Conservation (phyloP, 352 stramenopile genomes). For the Pythium insidiosum region DNA sequence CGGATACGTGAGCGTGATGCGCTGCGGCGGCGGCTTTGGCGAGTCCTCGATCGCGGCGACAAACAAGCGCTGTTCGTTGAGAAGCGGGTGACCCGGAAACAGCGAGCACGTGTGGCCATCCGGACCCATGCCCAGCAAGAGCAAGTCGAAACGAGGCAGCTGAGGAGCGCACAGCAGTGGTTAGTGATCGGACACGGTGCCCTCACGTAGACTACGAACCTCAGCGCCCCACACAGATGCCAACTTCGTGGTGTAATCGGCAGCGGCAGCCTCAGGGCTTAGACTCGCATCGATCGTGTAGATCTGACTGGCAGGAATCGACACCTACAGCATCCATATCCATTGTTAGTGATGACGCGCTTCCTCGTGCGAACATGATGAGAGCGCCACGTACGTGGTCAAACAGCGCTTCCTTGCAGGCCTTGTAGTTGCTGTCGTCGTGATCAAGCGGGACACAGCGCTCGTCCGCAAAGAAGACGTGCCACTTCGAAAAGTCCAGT, state of each 20-base stretch:
- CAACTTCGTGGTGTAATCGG: conserved; percentile 72
- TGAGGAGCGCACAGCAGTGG: too few relatives aligned
- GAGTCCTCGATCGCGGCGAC: conserved; percentile 96
- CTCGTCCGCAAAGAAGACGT: conserved; percentile 98
- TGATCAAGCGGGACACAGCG: conserved; percentile 90
- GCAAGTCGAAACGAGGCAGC: conserved; percentile 90
- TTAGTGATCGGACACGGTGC: too few relatives aligned
- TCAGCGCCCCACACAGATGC: conserved; percentile 49
- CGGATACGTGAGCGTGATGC: conserved; percentile 96
- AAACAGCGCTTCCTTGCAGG: conserved; percentile 88
- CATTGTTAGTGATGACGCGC: too few relatives aligned
- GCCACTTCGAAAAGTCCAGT: conserved; percentile 94
- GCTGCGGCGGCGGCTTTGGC: conserved; percentile 94
- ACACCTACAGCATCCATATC: conserved; percentile 33
- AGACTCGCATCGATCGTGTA: conserved; percentile 88
- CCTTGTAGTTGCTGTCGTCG: conserved; percentile 94
- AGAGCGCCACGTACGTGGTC: conserved; percentile 60
- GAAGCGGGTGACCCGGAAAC: conserved; percentile 92
- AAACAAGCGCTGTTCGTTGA: conserved; percentile 79
- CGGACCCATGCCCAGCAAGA: conserved; percentile 95
- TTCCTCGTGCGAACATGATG: too few relatives aligned
- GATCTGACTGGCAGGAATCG: conserved; percentile 77
- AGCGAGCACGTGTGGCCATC: conserved; percentile 98
- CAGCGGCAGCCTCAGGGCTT: conserved; percentile 49
- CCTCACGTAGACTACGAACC: too few relatives aligned